Evolutionary conservation across 225 moss, liverwort and hornwort species (phyloP).

Genomic region (Takakia lepidozioides): DNA sequence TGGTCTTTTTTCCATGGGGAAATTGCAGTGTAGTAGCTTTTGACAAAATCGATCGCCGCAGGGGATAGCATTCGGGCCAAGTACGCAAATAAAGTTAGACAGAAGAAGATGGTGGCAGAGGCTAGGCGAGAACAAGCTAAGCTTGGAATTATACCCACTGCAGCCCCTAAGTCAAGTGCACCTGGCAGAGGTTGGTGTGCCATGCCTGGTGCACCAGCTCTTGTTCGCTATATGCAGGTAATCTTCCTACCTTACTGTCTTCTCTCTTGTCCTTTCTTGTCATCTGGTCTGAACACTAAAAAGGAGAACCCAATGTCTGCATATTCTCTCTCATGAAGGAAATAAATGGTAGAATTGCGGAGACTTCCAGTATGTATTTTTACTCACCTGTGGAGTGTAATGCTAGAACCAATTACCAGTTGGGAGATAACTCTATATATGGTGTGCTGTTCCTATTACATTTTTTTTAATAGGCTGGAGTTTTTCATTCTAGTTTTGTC

Average conservation of each 20-base stretch:
- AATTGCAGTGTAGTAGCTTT: no score
- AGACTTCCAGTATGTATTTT: no score
- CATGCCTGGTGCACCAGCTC: conserved; percentile 54
- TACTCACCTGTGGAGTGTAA: no score
- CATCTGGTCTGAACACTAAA: no score
- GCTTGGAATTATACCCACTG: conserved; percentile 52
- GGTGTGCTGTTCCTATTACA: no score
- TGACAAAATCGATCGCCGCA: conserved; percentile 11
- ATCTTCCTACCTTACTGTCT: no score
- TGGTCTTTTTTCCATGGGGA: no score
- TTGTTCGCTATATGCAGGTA: conserved; percentile 79
- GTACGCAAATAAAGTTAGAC: conserved; percentile 65
- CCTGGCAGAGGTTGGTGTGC: conserved; percentile 58
- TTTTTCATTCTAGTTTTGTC: background rate
- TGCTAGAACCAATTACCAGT: no score
- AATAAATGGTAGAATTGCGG: background rate
- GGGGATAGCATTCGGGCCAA: conserved; percentile 80
- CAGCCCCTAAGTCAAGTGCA: conserved; percentile 34
- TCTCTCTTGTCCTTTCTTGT: no score
- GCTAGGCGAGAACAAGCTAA: conserved; percentile 69
- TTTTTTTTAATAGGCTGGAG: no score
- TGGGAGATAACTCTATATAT: no score
- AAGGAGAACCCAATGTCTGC: no score
- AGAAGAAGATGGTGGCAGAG: conserved; percentile 67
- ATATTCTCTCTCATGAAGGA: background rate